A percentile compares a stretch with the other conserved stretches of the same genome.
phyloP scores from a whole-genome alignment of 495 filamentous ascomycete genomes.

The Durotheca rogersii region DNA sequence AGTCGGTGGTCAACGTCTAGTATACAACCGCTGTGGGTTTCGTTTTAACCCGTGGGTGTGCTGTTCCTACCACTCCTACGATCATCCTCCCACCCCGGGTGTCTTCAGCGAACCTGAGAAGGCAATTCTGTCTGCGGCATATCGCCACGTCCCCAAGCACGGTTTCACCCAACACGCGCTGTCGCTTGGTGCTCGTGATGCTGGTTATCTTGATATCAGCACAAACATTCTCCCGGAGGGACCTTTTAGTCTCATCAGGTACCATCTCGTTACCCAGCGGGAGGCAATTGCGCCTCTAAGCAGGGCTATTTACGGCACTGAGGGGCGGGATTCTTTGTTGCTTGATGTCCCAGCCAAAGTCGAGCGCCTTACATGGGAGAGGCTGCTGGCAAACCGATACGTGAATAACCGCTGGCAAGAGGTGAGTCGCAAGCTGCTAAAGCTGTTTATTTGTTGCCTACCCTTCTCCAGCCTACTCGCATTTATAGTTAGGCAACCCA shows the following conservation, averaged over 20 bases:
- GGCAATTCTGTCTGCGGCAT: constrained; percentile 76
- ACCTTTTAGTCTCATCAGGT: constrained; percentile 78
- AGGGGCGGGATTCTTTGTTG: constrained; percentile 35
- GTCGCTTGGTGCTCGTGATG: constrained; percentile 73
- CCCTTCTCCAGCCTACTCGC: not conserved
- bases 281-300: constrained; percentile 40
- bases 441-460: too few relatives aligned
- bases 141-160: constrained; percentile 73
- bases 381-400: constrained; percentile 69
- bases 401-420: constrained; percentile 80
- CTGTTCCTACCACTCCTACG: constrained; percentile 71
- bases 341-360: constrained; percentile 51
- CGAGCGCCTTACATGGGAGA: constrained; percentile 64
- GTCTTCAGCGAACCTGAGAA: constrained; percentile 72
- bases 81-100: constrained; percentile 55
- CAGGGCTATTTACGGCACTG: constrained; percentile 28
- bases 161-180: constrained; percentile 78
- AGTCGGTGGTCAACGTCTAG: constrained; percentile 1
- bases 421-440: constrained; percentile 55
- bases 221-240: constrained; percentile 77
- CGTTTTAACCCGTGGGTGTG: not conserved
- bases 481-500: not conserved
- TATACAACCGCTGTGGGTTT: constrained; percentile 6
- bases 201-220: constrained; percentile 82
- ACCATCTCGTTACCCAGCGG: constrained; percentile 70